A percentile compares a stretch with the other conserved stretches of the same genome.
phyloP scores from a whole-genome alignment of 169 alveolate genomes.

The Plasmodium falciparum region DNA sequence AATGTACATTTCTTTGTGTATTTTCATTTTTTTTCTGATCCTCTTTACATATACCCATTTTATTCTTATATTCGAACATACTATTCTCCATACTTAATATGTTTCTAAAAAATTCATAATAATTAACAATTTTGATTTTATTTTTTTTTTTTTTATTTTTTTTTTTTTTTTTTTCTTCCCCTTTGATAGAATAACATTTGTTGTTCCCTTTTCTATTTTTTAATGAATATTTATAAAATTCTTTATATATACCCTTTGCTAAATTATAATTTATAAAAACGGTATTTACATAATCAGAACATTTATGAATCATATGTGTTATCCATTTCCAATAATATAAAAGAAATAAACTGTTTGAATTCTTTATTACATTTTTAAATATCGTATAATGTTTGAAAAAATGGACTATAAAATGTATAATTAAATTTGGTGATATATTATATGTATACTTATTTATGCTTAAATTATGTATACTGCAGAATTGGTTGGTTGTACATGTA shows the following conservation, averaged over 20 bases:
- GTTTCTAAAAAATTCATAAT: constrained; percentile 12
- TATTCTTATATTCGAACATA: not conserved
- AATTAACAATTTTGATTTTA: constrained; percentile 7
- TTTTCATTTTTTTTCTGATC: not conserved
- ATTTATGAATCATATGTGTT: too few relatives aligned
- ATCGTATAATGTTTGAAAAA: constrained; percentile 19
- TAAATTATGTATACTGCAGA: too few relatives aligned
- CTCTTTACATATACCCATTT: not conserved
- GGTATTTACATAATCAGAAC: not conserved
- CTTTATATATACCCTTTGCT: constrained; percentile 5
- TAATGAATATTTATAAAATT: not conserved
- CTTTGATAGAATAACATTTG: not conserved
- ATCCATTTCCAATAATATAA: constrained; percentile 35
- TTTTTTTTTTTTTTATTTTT: not conserved
- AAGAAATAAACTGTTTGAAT: constrained; percentile 27
- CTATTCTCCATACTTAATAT: constrained; percentile 16
- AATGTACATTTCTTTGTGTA: not conserved
- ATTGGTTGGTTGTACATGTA: not conserved
- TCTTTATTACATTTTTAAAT: constrained; percentile 8
- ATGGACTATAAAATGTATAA: not conserved
- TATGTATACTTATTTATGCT: not conserved
- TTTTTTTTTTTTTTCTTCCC: not conserved
- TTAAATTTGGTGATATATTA: constrained; percentile 1
- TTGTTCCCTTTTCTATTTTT: not conserved
- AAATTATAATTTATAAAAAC: not conserved